phyloP scores from a whole-genome alignment of 2,329 filamentous ascomycete species.

The Alternaria tenuissima region DNA sequence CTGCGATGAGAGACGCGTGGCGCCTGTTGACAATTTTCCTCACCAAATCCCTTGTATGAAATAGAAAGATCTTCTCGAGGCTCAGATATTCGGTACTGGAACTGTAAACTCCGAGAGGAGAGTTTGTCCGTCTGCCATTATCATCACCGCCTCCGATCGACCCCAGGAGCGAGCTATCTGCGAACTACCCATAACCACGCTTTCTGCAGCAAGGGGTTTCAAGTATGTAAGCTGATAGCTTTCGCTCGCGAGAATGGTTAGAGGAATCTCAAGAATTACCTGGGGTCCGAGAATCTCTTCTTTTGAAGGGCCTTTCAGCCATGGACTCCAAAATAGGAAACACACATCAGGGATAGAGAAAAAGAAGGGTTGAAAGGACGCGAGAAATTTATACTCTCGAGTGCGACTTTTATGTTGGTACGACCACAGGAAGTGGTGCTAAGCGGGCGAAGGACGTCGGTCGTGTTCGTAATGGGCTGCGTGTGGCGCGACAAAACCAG shows the following conservation, averaged over 20 bases:
- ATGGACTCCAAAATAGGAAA: no score
- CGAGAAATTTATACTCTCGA: fast-evolving
- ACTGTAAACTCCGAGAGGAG: background rate
- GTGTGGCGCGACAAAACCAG: no score
- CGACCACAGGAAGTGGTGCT: no score
- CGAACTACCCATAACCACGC: background rate
- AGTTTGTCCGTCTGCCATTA: background rate
- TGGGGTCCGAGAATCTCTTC: no score
- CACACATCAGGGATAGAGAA: no score
- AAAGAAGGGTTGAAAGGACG: no score
- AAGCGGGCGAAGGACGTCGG: no score
- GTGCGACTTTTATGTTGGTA: no score
- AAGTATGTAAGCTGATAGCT: background rate
- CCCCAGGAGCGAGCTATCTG: background rate
- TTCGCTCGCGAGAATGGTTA: no score
- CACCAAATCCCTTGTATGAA: background rate
- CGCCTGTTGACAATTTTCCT: background rate
- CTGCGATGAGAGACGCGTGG: background rate
- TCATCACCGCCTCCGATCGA: background rate
- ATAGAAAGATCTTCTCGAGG: fast-evolving
- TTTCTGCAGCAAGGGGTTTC: background rate
- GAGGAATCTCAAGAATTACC: no score
- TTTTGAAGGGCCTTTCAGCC: no score
- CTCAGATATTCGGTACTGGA: background rate
- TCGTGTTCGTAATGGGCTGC: no score